These are phyloP conservation scores for Chionographis japonica DNA, from an alignment of 106 monocot species.

Conservation along the genomic window DNA sequence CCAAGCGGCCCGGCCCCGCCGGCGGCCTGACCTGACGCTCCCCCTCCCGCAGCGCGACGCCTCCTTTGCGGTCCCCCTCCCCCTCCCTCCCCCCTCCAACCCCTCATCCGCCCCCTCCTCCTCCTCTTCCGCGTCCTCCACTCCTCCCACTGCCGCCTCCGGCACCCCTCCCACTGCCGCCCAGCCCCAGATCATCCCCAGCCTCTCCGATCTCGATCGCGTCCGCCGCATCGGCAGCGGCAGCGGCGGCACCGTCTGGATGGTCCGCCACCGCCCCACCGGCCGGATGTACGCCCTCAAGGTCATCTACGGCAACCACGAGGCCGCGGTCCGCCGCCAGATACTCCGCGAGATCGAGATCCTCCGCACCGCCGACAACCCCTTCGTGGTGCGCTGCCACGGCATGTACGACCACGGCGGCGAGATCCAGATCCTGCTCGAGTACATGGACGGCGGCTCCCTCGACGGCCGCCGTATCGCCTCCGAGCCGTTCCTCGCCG, in stretches of 20 bases:
- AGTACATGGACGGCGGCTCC: conserved; percentile 69
- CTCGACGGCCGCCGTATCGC: conserved; percentile 48
- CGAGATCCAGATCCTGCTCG: conserved; percentile 72
- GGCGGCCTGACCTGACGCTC: not conserved
- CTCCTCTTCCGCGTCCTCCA: conserved; percentile 7
- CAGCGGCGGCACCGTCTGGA: conserved; percentile 47
- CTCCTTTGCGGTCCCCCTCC: conserved; percentile 32
- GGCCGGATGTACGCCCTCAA: conserved; percentile 50
- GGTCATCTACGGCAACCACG: conserved; percentile 64
- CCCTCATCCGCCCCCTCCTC: conserved; percentile 30
- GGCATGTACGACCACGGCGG: conserved; percentile 68
- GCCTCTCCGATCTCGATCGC: conserved; percentile 27
- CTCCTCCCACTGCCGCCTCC: conserved; percentile 9
- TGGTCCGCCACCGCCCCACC: conserved; percentile 52
- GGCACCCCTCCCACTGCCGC: not conserved
- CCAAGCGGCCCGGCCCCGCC: no score
- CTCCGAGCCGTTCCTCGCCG: conserved; percentile 39
- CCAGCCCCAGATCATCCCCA: not conserved
- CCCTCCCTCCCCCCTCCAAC: conserved; percentile 35
- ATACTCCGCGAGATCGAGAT: conserved; percentile 77
- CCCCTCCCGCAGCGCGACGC: conserved; percentile 1
- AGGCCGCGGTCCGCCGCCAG: conserved; percentile 53
- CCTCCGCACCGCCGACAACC: conserved; percentile 56
- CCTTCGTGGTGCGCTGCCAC: conserved; percentile 61
- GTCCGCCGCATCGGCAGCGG: conserved; percentile 39